Evolutionary conservation across 495 filamentous ascomycete genomes (phyloP), one percentile per base, ranked within the genome.

Genomic region (Hypoxylon fragiforme): DNA sequence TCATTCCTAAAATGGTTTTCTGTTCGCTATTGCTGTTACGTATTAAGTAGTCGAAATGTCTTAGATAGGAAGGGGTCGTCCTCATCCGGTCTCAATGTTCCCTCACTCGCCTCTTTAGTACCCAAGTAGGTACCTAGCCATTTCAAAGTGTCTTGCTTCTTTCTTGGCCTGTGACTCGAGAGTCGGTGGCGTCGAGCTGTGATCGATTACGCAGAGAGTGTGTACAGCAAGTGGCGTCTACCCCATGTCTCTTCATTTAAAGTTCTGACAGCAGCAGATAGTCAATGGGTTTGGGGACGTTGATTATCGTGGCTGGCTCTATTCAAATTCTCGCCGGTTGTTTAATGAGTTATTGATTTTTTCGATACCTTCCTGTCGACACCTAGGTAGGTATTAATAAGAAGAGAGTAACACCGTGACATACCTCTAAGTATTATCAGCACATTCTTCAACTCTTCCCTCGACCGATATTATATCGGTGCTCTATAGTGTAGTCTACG

Each of bases 1-100:
- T 14, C 44, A 55, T 26, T 20, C 16, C 30, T 21, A 11, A 20
- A 11, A 16, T 47, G 28, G 3, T 37, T 47, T 32, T 54, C 43
- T 19, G 12, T 9, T 1, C 34, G 13, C 9, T 13, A 34, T n/a
- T n/a, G n/a, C 11, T 19, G n/a, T 41, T 26, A 35, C 19, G 24
- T 30, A 13, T n/a, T n/a, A n/a, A n/a, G n/a, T n/a, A n/a, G n/a
- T n/a, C n/a, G n/a, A n/a, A 44, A 37, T 54, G 56, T 60, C 50
- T 60, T 15, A 15, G 56, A 39, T 41, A 7, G 24, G 15, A n/a
- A 39, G 32, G 38, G 38, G 26, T 11, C 22, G 31, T 3, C 15
- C 2, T 37, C 14, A 14, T 16, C 9, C n/a, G 4, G 34, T 37
- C 8, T 12, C n/a, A 19, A 2, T 1, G 26, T n/a, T n/a, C n/a